phyloP scores from a whole-genome alignment of 2,329 filamentous ascomycete species.

The Nemania diffusa region DNA sequence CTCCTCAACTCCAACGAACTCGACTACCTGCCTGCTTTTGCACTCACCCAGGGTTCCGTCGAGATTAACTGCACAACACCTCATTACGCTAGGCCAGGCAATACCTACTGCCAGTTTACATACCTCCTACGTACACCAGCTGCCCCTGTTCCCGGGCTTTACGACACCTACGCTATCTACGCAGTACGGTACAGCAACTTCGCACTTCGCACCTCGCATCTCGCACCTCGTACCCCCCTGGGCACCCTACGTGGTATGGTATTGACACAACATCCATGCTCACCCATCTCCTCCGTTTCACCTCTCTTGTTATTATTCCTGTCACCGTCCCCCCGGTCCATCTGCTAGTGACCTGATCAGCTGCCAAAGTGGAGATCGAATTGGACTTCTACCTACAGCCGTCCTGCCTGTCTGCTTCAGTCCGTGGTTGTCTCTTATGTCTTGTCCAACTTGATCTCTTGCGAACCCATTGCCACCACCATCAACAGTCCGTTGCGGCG shows the following conservation, averaged over 20 bases:
- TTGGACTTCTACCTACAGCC: conserved; percentile 18
- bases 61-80: not conserved
- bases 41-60: not conserved
- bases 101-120: not conserved
- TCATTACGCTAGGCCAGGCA: not conserved
- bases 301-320: conserved; percentile 26
- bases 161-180: not conserved
- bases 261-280: conserved; percentile 39
- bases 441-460: conserved; percentile 29
- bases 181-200: not conserved
- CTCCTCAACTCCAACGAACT: conserved; percentile 20
- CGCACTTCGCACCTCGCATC: not conserved
- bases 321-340: conserved; percentile 27
- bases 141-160: not conserved
- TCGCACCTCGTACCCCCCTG: conserved; percentile 10
- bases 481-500: conserved; percentile 17
- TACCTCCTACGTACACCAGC: not conserved
- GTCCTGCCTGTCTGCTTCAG: not conserved
- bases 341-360: conserved; percentile 32
- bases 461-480: conserved; percentile 17
- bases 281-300: conserved; percentile 32
- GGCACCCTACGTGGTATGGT: conserved; percentile 34
- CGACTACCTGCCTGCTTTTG: not conserved
- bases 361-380: conserved; percentile 35
- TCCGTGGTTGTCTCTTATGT: conserved; percentile 31